Conservation (phyloP, 768 basidiomycete genomes). For the Rhizopogon vinicolor region DNA sequence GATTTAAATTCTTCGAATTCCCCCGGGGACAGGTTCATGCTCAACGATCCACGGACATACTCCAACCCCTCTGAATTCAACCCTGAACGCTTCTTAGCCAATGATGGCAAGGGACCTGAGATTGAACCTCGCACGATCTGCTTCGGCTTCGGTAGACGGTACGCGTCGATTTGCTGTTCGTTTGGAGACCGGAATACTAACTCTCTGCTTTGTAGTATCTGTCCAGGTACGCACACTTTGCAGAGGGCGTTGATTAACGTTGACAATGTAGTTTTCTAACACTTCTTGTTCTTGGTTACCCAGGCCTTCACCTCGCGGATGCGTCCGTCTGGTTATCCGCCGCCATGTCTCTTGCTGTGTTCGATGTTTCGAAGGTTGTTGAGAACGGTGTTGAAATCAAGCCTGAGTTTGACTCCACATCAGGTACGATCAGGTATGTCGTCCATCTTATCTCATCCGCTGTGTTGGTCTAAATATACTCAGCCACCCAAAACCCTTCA, state of each 20-base stretch:
- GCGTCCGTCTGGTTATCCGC: constrained; percentile 42
- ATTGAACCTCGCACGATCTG: constrained; percentile 56
- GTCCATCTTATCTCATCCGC: background rate
- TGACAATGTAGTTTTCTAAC: constrained; percentile 17
- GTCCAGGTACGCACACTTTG: constrained; percentile 18
- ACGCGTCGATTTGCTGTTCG: constrained; percentile 13
- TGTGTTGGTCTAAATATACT: background rate
- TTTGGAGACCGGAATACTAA: constrained; percentile 4
- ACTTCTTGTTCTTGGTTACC: constrained; percentile 8
- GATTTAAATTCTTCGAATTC: background rate
- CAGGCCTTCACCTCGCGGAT: constrained; percentile 50
- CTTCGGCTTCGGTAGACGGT: constrained; percentile 70
- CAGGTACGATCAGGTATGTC: constrained; percentile 57
- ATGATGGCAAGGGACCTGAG: constrained; percentile 35
- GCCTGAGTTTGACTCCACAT: constrained; percentile 52
- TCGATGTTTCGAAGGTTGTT: constrained; percentile 41
- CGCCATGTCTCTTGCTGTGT: constrained; percentile 41
- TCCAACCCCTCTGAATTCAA: constrained; percentile 49
- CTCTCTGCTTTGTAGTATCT: constrained; percentile 13
- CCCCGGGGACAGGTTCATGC: constrained; percentile 20
- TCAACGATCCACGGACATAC: constrained; percentile 36
- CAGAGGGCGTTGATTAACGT: background rate
- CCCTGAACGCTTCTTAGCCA: constrained; percentile 54
- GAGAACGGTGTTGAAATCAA: constrained; percentile 44
- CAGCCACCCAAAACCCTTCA: constrained; percentile 60